A percentile compares a stretch with the other conserved stretches of the same genome.
Conservation (phyloP, 805 yeast species). For the Spathaspora passalidarum region DNA sequence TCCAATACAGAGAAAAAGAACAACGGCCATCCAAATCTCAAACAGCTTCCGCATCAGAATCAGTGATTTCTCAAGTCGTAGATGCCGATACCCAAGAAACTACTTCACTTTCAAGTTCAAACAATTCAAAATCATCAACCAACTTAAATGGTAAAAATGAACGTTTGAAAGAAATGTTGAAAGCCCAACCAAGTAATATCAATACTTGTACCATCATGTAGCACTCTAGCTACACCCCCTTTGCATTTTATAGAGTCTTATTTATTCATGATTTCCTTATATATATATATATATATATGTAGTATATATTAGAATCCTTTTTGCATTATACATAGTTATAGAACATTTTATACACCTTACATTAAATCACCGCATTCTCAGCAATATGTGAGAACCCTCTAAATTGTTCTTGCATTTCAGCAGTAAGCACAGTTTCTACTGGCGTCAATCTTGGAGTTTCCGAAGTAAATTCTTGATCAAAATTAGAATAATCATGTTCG, state of each 20-base stretch:
- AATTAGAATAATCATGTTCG: slow-evolving; percentile 88
- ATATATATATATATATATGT: background rate
- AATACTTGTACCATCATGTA: slow-evolving; percentile 2
- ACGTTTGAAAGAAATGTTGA: background rate
- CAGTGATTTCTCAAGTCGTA: too few species aligned
- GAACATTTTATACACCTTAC: background rate
- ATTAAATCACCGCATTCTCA: slow-evolving; percentile 48
- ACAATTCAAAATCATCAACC: background rate
- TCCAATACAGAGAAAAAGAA: background rate
- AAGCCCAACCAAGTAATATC: slow-evolving; percentile 2
- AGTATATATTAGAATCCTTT: background rate
- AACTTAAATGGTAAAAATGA: background rate
- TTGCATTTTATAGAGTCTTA: slow-evolving; percentile 1
- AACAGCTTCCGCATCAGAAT: background rate
- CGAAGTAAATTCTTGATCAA: slow-evolving; percentile 91
- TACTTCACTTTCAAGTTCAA: background rate
- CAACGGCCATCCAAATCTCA: background rate
- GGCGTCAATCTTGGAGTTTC: slow-evolving; percentile 96
- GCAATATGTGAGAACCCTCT: slow-evolving; percentile 92
- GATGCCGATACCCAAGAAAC: background rate
- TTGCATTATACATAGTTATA: background rate
- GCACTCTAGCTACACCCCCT: background rate
- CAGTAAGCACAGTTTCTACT: slow-evolving; percentile 79
- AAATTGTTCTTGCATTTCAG: slow-evolving; percentile 92
- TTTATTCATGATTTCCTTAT: background rate